These are phyloP conservation scores for Pseudogymnoascus sp. DNA, from an alignment of 2,329 filamentous ascomycete genomes.

Conservation along the genomic window DNA sequence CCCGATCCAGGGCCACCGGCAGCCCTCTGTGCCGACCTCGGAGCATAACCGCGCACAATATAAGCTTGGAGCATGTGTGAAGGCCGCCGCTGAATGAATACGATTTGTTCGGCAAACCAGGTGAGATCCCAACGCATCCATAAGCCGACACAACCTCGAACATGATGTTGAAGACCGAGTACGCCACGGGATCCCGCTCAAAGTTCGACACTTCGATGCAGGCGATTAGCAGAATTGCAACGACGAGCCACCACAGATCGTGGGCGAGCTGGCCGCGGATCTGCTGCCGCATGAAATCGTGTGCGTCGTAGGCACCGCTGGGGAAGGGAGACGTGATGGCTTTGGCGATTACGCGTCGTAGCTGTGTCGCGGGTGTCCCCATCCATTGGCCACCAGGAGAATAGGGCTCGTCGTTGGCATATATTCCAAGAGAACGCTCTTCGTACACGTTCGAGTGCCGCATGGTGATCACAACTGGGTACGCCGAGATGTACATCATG, in stretches of 20 bases:
- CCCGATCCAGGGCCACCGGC: constrained; percentile 46
- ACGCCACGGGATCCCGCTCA: constrained; percentile 23
- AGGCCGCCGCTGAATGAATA: constrained; percentile 75
- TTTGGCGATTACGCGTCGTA: not conserved
- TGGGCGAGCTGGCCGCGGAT: constrained; percentile 89
- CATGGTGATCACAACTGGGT: constrained; percentile 91
- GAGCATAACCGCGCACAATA: constrained; percentile 47
- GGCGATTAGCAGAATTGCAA: constrained; percentile 85
- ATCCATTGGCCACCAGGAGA: not conserved
- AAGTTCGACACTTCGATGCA: constrained; percentile 68
- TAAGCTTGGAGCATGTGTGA: constrained; percentile 51
- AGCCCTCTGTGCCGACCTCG: constrained; percentile 44
- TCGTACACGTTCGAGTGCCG: constrained; percentile 95
- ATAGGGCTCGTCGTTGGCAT: constrained; percentile 35
- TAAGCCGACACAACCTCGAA: constrained; percentile 87
- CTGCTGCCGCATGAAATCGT: constrained; percentile 79
- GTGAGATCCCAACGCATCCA: constrained; percentile 78
- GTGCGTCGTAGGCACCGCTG: constrained; percentile 50
- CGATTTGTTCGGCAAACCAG: constrained; percentile 67
- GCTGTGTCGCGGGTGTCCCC: not conserved
- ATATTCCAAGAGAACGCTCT: constrained; percentile 75
- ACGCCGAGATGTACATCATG: constrained; percentile 99
- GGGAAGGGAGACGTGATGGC: constrained; percentile 16
- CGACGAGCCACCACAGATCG: constrained; percentile 93
- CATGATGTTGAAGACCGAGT: constrained; percentile 54